These are phyloP conservation scores for Picochlorum costavermella DNA, from an alignment of 139 green algal genomes.

Conservation along the genomic window DNA sequence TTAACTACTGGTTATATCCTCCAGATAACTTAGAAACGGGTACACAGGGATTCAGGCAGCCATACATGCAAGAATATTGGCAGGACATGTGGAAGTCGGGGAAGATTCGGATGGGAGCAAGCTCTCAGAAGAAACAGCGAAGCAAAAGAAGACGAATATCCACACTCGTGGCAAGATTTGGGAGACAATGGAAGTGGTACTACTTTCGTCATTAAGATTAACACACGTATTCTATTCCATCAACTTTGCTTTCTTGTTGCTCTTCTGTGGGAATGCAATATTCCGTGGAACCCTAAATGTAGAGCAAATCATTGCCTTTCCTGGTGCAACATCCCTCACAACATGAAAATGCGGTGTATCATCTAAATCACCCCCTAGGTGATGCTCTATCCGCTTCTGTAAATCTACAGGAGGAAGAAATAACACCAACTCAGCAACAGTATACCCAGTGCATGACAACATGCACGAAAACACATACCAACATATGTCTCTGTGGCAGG, in stretches of 20 bases:
- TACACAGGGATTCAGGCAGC: slow-evolving; percentile 11
- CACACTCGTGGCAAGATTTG: slow-evolving; percentile 7
- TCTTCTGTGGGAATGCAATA: slow-evolving; percentile 5
- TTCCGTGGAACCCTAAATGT: slow-evolving; percentile 67
- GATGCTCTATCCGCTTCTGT: slow-evolving; percentile 38
- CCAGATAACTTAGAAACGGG: slow-evolving; percentile 57
- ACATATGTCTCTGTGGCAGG: slow-evolving; percentile 49
- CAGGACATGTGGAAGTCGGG: slow-evolving; percentile 23
- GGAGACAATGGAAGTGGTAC: slow-evolving; percentile 14
- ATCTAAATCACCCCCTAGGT: slow-evolving; percentile 48
- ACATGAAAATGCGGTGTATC: slow-evolving; percentile 41
- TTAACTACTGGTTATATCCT: slow-evolving; percentile 87
- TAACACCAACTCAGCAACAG: neutral
- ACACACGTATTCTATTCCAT: neutral
- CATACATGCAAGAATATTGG: slow-evolving; percentile 45
- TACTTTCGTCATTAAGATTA: slow-evolving; percentile 4
- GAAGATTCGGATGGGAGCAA: neutral
- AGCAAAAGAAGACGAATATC: neutral
- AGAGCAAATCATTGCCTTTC: slow-evolving; percentile 88
- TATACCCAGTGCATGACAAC: neutral
- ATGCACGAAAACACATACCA: slow-evolving; percentile 31
- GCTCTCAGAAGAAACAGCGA: neutral
- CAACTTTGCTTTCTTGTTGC: slow-evolving; percentile 5
- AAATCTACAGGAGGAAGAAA: slow-evolving; percentile 35
- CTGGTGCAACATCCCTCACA: slow-evolving; percentile 84